These are phyloP conservation scores for Blastocystis sp. DNA, from an alignment of 352 stramenopile genomes.

Conservation along the genomic window DNA sequence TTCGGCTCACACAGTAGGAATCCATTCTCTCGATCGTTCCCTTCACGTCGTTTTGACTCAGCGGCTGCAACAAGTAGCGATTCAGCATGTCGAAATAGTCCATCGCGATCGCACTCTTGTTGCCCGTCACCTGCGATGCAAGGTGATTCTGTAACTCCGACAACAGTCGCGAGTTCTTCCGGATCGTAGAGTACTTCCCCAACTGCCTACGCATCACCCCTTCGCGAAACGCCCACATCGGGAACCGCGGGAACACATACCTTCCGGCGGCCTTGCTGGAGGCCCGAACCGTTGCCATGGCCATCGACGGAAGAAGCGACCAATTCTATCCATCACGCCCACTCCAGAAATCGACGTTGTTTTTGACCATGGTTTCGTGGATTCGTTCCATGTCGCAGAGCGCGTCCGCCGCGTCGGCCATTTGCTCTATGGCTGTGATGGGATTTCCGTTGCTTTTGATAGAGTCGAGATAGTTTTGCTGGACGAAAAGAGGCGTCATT, in stretches of 20 bases:
- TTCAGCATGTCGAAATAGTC: slow-evolving; percentile 47
- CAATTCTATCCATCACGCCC: slow-evolving; percentile 79
- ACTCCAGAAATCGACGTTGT: slow-evolving; percentile 75
- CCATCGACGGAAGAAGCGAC: slow-evolving; percentile 86
- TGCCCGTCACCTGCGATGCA: neutral
- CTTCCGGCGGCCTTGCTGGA: slow-evolving; percentile 71
- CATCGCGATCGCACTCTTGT: slow-evolving; percentile 4
- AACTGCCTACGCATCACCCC: slow-evolving; percentile 80
- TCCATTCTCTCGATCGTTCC: slow-evolving; percentile 55
- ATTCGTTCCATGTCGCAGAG: slow-evolving; percentile 85
- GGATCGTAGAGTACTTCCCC: slow-evolving; percentile 70
- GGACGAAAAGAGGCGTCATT: slow-evolving; percentile 91
- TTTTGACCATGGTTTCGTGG: slow-evolving; percentile 70
- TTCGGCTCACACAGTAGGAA: slow-evolving; percentile 38
- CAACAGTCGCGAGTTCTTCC: slow-evolving; percentile 42
- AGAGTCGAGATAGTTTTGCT: slow-evolving; percentile 79
- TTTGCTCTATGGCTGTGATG: slow-evolving; percentile 76
- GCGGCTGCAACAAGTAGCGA: neutral
- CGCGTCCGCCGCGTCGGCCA: slow-evolving; percentile 79
- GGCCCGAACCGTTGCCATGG: slow-evolving; percentile 83
- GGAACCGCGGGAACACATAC: slow-evolving; percentile 75
- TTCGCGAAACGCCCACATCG: slow-evolving; percentile 91
- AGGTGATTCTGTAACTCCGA: neutral
- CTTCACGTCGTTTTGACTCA: slow-evolving; percentile 32
- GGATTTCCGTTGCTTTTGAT: slow-evolving; percentile 78